Evolutionary conservation across 2,329 filamentous ascomycete species (phyloP).

Genomic region (Colletotrichum sp.): DNA sequence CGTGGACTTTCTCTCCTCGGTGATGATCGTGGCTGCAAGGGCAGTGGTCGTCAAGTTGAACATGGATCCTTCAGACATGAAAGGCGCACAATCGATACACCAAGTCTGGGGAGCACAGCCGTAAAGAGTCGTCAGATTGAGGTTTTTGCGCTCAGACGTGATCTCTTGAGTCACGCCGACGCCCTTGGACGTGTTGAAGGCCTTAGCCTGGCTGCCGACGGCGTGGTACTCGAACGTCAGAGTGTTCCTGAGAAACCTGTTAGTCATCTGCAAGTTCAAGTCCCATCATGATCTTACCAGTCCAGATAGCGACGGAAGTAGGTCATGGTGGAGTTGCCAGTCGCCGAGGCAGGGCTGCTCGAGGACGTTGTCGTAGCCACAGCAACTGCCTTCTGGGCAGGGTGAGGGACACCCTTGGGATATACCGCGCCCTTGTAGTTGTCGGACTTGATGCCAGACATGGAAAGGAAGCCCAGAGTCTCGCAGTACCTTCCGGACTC

Average conservation of each 20-base stretch:
- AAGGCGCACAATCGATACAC: conserved; percentile 61
- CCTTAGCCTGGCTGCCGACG: conserved; percentile 43
- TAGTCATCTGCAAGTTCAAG: not conserved
- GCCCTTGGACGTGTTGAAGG: conserved; percentile 38
- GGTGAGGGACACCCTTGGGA: conserved; percentile 41
- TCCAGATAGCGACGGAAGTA: conserved; percentile 70
- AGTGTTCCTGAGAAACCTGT: not conserved
- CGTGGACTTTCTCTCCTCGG: conserved; percentile 43
- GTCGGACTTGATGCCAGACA: conserved; percentile 60
- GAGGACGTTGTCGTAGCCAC: not conserved
- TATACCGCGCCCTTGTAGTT: conserved; percentile 41
- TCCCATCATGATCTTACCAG: conserved; percentile 63
- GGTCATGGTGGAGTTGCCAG: conserved; percentile 36
- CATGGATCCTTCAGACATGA: conserved; percentile 32
- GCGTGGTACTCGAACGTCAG: conserved; percentile 66
- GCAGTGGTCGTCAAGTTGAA: not conserved
- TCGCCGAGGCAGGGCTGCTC: not conserved
- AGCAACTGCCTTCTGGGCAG: conserved; percentile 40
- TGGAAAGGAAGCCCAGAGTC: conserved; percentile 70
- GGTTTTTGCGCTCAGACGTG: conserved; percentile 51
- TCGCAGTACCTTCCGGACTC: conserved; percentile 73
- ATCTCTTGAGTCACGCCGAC: conserved; percentile 53
- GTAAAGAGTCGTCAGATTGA: conserved; percentile 61
- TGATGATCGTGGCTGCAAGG: conserved; percentile 47
- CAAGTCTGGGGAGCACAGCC: conserved; percentile 67